phyloP scores from a whole-genome alignment of 768 basidiomycete species.

The Mycena albidolilacea region DNA sequence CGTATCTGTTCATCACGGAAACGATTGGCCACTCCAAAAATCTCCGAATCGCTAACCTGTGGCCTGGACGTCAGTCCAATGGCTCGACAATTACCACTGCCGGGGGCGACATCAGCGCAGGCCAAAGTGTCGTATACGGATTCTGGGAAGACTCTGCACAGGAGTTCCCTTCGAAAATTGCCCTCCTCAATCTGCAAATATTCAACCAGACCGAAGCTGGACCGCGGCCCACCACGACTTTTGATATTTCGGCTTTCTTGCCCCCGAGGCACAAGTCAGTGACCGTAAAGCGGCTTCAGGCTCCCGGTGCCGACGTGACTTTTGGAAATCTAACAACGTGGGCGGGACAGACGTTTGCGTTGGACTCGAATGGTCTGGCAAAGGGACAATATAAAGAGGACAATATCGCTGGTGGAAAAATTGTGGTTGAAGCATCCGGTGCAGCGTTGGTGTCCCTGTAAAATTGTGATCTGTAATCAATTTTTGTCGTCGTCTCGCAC shows the following conservation, averaged over 20 bases:
- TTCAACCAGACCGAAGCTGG: conserved; percentile 63
- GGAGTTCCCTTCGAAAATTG: conserved; percentile 61
- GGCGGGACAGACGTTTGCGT: conserved; percentile 65
- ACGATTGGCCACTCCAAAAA: conserved; percentile 60
- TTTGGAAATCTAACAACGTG: conserved; percentile 61
- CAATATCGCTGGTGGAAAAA: conserved; percentile 48
- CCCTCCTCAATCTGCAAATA: conserved; percentile 65
- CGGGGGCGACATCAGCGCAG: conserved; percentile 61
- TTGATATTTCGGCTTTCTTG: conserved; percentile 63
- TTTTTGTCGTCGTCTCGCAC: too few relatives aligned
- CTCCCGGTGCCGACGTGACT: conserved; percentile 64
- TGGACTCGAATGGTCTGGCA: conserved; percentile 50
- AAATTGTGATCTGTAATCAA: neutral
- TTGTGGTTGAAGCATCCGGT: conserved; percentile 55
- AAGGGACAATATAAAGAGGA: conserved; percentile 58
- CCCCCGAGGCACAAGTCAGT: conserved; percentile 46
- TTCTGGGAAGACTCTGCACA: conserved; percentile 60
- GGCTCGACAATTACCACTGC: conserved; percentile 68
- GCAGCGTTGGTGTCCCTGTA: conserved; percentile 54
- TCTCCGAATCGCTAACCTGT: conserved; percentile 63
- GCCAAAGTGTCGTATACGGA: conserved; percentile 67
- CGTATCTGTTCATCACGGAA: conserved; percentile 68
- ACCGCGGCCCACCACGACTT: conserved; percentile 57
- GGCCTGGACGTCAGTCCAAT: conserved; percentile 65
- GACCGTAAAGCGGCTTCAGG: conserved; percentile 59